Conservation (phyloP, 441 rosid genomes). For the Eruca vesicaria region DNA sequence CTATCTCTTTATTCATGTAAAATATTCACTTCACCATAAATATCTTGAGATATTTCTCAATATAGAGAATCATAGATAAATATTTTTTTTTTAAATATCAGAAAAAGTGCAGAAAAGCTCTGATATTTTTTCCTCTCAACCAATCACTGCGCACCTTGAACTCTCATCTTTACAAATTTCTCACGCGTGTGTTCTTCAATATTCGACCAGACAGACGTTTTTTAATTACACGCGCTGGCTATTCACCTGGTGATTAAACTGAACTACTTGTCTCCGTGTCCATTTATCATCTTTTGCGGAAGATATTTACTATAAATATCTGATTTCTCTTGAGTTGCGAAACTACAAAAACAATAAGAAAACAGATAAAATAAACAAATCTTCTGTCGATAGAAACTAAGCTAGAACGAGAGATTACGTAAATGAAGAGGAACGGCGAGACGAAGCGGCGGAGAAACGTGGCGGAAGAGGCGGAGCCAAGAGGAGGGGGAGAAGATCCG, state of each 20-base stretch:
- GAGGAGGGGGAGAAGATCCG: constrained; percentile 43
- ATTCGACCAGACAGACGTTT: no score
- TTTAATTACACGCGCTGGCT: background rate
- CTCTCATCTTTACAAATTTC: background rate
- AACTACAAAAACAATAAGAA: constrained; percentile 14
- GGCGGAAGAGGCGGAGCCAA: constrained; percentile 24
- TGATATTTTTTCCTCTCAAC: constrained; percentile 19
- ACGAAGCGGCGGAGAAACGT: constrained; percentile 37
- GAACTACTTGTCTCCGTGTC: constrained; percentile 28
- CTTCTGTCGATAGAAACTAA: background rate
- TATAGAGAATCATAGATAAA: background rate
- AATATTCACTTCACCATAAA: constrained; percentile 2
- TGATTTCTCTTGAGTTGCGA: constrained; percentile 14
- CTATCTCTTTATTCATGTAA: background rate
- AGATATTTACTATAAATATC: constrained; percentile 38
- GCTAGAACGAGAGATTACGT: background rate
- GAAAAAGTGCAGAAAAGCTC: constrained; percentile 32
- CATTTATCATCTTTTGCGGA: background rate
- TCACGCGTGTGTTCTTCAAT: constrained; percentile 20
- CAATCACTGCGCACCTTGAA: constrained; percentile 11
- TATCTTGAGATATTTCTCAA: constrained; percentile 33
- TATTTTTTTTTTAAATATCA: no score
- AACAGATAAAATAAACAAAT: background rate
- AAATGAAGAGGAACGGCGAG: constrained; percentile 29
- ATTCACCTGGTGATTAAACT: background rate